Base-by-base conservation (phyloP, 768 basidiomycete species). In the Lactarius pseudohatsudake region DNA sequence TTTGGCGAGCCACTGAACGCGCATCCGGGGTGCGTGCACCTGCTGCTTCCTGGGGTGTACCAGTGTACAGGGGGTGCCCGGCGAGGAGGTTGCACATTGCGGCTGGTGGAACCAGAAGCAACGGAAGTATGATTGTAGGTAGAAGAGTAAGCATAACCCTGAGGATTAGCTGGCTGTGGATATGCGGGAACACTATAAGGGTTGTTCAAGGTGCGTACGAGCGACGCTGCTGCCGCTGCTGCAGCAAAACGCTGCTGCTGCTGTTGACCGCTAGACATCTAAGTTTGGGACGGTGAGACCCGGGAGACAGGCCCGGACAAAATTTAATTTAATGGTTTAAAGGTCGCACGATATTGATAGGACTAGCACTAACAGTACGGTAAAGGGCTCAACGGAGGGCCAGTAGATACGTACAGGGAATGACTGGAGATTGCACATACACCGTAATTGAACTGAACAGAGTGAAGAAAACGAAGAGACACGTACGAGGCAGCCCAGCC, bases 1-100 rank as follows among this genome's bases (percentile, higher is more conserved):
- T 91, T 90, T 47, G 79, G 77, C 4, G 91, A 88, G 40, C 90
- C 92, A 45, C 78, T 78, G 71, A 91, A 95, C 7, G 74, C 71
- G 74, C 92, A 95, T n/a, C 81, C 81, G 53, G 77, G 79, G 70
- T 88, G 80, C 9, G 82, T 81, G 74, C 91, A 93, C 62, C 82
- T 81, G 68, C 69, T 74, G 70, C 79, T 81, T 4, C 91, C 91
- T 47, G 85, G 73, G 64, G 86, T 86, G 72, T 88, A 86, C 87
- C 87, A 88, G n/a, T 68, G 70, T 6, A 62, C 64, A 18, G 60
- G 13, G 36, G 47, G 36, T 8, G 66, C 6, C 2, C 57, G 32
- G 40, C 57, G 66, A 58, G 68, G 45, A 55, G 40, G 40, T 30
- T 11, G 9, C 18, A 34, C 28, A 22, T 47, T 59, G 58, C 41